Evolutionary conservation across 2,329 filamentous ascomycete species (phyloP).

Genomic region (Apiospora rasikravindrae): DNA sequence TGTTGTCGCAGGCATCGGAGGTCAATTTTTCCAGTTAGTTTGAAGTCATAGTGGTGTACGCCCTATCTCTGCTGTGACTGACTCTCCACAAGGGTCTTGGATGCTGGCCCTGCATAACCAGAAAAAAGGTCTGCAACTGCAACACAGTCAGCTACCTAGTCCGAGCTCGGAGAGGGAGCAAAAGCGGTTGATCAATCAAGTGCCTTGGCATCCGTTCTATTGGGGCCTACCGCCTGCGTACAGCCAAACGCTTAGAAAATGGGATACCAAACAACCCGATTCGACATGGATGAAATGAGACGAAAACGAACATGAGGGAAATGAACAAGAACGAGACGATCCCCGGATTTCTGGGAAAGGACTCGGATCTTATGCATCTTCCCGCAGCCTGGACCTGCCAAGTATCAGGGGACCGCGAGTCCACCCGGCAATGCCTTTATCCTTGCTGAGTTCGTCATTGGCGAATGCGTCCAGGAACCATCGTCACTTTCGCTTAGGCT

Average conservation of each 20-base stretch:
- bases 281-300: not conserved
- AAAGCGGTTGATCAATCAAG: not conserved
- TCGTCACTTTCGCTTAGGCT: conserved; percentile 22
- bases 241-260: not conserved
- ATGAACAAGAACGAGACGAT: not conserved
- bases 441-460: conserved; percentile 14
- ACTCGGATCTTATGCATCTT: conserved; percentile 20
- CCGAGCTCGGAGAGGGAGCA: conserved; percentile 4
- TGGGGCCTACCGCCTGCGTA: not conserved
- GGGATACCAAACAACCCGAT: not conserved
- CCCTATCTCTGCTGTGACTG: not conserved
- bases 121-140: not conserved
- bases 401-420: conserved; percentile 20
- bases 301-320: not conserved
- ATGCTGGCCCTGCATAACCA: not conserved
- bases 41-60: not conserved
- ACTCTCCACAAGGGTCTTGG: not conserved
- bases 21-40: not conserved
- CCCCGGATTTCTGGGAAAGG: not conserved
- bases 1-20: not conserved
- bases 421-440: conserved; percentile 26
- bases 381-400: conserved; percentile 21
- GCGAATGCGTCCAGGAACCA: conserved; percentile 9
- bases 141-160: not conserved
- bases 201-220: conserved; percentile 2